Conservation (phyloP, 2,329 filamentous ascomycete genomes). For the Fusarium nanum region DNA sequence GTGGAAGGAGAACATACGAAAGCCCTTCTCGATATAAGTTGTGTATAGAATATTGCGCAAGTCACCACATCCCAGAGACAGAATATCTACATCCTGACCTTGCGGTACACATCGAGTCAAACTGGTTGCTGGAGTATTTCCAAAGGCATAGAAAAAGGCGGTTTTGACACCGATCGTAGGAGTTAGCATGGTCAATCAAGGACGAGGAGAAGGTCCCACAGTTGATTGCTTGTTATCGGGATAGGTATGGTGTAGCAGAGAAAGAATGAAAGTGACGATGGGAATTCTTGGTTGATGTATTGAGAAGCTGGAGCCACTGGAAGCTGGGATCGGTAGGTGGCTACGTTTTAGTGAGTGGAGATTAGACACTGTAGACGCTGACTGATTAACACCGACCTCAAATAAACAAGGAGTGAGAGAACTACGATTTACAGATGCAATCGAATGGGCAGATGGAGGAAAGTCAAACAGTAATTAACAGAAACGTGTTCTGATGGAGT, state of each 20-base stretch:
- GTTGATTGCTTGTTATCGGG: background rate
- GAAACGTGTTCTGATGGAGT: background rate
- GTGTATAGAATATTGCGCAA: slow-evolving; percentile 68
- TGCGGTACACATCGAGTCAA: slow-evolving; percentile 61
- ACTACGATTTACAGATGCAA: too few relatives aligned
- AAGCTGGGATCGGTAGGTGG: background rate
- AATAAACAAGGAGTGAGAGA: too few relatives aligned
- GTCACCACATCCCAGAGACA: slow-evolving; percentile 69
- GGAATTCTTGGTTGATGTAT: background rate
- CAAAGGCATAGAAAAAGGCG: slow-evolving; percentile 60
- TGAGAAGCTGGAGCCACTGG: background rate
- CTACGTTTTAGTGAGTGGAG: slow-evolving; percentile 12
- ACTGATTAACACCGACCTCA: background rate
- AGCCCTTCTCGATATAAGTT: slow-evolving; percentile 54
- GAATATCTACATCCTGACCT: slow-evolving; percentile 60
- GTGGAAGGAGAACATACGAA: slow-evolving; percentile 48
- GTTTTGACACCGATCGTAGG: slow-evolving; percentile 51
- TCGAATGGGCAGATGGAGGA: background rate
- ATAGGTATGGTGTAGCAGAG: background rate
- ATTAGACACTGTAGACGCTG: slow-evolving; percentile 10
- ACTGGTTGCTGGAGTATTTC: slow-evolving; percentile 65
- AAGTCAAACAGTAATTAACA: background rate
- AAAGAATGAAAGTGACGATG: background rate
- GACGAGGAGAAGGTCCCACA: background rate
- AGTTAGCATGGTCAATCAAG: slow-evolving; percentile 50